Evolutionary conservation across 2,329 filamentous ascomycete genomes (phyloP).

Genomic region (Microdochium paspali): DNA sequence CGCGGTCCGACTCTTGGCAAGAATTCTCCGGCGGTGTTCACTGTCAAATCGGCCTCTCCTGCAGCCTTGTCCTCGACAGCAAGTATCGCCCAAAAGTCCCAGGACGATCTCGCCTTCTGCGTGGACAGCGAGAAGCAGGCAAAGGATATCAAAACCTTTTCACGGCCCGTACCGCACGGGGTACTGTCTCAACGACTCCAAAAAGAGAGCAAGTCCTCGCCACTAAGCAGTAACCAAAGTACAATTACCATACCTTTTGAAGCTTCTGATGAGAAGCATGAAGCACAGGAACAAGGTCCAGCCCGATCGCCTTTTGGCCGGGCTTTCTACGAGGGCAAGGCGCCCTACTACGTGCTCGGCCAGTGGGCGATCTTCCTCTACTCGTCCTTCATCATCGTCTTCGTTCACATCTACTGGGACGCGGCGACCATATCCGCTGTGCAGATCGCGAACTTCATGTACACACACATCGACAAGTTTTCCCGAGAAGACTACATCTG

Average conservation of each 20-base stretch:
- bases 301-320: constrained; percentile 39
- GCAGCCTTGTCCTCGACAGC: background rate
- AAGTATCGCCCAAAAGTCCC: background rate
- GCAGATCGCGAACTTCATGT: constrained; percentile 28
- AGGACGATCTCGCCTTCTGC: background rate
- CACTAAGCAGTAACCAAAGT: constrained; percentile 15
- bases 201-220: background rate
- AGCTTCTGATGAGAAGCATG: constrained; percentile 2
- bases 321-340: constrained; percentile 41
- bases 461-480: constrained; percentile 10
- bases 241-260: constrained; percentile 2
- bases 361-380: constrained; percentile 39
- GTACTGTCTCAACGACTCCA: constrained; percentile 1
- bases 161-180: background rate
- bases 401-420: constrained; percentile 42
- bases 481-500: constrained; percentile 7
- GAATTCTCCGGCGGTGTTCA: background rate
- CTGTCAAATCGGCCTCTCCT: background rate
- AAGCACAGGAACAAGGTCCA: constrained; percentile 1
- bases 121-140: background rate
- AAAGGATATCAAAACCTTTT: background rate
- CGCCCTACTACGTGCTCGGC: constrained; percentile 39
- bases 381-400: constrained; percentile 33
- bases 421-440: constrained; percentile 35
- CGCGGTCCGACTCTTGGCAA: background rate